phyloP scores from a whole-genome alignment of 371 early-diverging fungal species.

The Sporodiniella umbellata region DNA sequence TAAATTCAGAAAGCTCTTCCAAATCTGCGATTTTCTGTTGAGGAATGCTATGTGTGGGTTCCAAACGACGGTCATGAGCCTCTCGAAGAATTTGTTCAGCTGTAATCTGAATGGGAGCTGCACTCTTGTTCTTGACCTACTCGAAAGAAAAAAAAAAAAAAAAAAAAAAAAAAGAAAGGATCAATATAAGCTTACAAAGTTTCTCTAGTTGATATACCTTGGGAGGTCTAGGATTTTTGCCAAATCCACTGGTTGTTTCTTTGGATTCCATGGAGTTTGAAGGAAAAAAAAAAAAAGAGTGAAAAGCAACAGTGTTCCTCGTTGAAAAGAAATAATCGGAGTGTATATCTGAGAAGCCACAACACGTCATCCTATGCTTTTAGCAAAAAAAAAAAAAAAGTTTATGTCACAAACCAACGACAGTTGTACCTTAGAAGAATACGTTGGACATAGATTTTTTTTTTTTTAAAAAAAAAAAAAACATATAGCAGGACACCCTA shows the following conservation, averaged over 20 bases:
- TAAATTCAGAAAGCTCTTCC: conserved; percentile 91
- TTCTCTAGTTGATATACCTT: conserved; percentile 28
- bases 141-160: too few relatives aligned
- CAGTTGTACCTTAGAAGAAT: too few relatives aligned
- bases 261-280: conserved; percentile 33
- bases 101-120: conserved; percentile 97
- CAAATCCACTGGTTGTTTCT: conserved; percentile 39
- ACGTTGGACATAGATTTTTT: too few relatives aligned
- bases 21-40: conserved; percentile 89
- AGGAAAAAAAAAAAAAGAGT: conserved; percentile 2
- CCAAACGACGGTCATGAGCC: conserved; percentile 83
- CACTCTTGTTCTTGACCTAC: conserved; percentile 97
- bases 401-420: too few relatives aligned
- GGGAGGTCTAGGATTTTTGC: conserved; percentile 52
- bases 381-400: too few relatives aligned
- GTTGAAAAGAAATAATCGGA: too few relatives aligned
- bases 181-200: not conserved
- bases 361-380: too few relatives aligned
- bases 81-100: conserved; percentile 98
- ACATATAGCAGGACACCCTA: not conserved
- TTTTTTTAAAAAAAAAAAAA: not conserved
- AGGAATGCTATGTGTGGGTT: conserved; percentile 71
- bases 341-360: too few relatives aligned
- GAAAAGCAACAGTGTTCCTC: too few relatives aligned
- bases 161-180: not conserved